phyloP scores from a whole-genome alignment of 345 rosid genomes.

The Xanthoceras sorbifolium region DNA sequence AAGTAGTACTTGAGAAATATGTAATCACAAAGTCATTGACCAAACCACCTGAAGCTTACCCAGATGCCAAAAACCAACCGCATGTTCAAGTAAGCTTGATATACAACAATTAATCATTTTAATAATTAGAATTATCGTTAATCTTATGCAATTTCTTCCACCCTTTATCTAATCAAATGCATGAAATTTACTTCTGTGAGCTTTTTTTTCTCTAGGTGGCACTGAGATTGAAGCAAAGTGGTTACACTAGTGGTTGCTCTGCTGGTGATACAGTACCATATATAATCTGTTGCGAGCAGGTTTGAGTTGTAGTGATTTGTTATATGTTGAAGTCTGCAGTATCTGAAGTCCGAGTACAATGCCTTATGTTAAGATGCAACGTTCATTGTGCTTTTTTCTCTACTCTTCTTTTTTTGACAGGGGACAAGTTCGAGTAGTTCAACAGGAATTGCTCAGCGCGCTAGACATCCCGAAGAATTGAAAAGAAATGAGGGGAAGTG shows the following conservation, averaged over 20 bases:
- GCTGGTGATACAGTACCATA: conserved; percentile 90
- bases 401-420: conserved; percentile 41
- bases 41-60: conserved; percentile 91
- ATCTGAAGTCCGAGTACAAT: background rate
- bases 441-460: conserved; percentile 86
- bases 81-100: conserved; percentile 79
- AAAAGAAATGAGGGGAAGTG: conserved; percentile 76
- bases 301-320: conserved; percentile 26
- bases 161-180: conserved; percentile 17
- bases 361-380: background rate
- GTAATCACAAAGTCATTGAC: conserved; percentile 94
- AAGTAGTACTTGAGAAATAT: conserved; percentile 87
- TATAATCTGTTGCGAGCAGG: conserved; percentile 95
- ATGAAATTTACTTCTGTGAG: conserved; percentile 21
- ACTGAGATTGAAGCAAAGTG: conserved; percentile 82
- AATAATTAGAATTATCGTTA: conserved; percentile 6
- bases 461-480: conserved; percentile 96
- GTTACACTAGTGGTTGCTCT: conserved; percentile 76
- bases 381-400: conserved; percentile 13
- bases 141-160: conserved; percentile 9
- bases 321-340: conserved; percentile 10
- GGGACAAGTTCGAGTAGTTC: conserved; percentile 61
- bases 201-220: conserved; percentile 76
- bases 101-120: conserved; percentile 15
- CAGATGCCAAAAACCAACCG: conserved; percentile 94